A percentile compares a stretch with the other conserved stretches of the same genome.
Conservation (phyloP, 148 eudicot species). For the Fagopyrum homotropicum region DNA sequence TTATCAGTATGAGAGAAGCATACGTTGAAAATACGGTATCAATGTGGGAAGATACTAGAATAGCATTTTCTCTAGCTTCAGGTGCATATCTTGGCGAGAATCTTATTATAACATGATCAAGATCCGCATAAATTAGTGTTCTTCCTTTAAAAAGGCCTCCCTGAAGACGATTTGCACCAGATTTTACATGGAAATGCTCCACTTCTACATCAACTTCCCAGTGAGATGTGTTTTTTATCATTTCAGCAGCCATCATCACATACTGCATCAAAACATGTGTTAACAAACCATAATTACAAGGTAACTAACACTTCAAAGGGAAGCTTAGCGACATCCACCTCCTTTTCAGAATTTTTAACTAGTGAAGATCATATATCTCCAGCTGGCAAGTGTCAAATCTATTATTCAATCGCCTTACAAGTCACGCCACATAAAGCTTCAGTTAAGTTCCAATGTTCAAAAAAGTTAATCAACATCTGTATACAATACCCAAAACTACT, state of each 20-base stretch:
- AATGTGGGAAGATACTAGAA: conserved; percentile 87
- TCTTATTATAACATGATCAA: conserved; percentile 65
- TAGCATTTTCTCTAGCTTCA: conserved; percentile 68
- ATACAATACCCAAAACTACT: neutral
- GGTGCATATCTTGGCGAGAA: conserved; percentile 69
- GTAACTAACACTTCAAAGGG: neutral
- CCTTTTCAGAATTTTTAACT: neutral
- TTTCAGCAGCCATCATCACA: conserved; percentile 54
- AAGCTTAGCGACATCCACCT: neutral
- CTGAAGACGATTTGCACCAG: conserved; percentile 66
- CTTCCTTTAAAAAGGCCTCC: conserved; percentile 78
- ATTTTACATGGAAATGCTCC: conserved; percentile 61
- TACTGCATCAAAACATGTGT: conserved; percentile 43
- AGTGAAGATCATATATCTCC: neutral
- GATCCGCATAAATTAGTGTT: conserved; percentile 79
- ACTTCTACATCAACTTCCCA: conserved; percentile 95
- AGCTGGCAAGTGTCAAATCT: neutral
- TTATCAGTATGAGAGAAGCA: conserved; percentile 17
- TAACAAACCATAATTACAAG: conserved; percentile 6
- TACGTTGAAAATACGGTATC: conserved; percentile 82
- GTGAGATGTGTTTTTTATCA: conserved; percentile 62
- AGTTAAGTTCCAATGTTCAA: neutral
- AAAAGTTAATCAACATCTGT: neutral
- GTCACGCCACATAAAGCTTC: neutral
- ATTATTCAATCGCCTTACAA: neutral